phyloP scores from a whole-genome alignment of 2,329 filamentous ascomycete genomes.

The Sphaerulina vaccinii region DNA sequence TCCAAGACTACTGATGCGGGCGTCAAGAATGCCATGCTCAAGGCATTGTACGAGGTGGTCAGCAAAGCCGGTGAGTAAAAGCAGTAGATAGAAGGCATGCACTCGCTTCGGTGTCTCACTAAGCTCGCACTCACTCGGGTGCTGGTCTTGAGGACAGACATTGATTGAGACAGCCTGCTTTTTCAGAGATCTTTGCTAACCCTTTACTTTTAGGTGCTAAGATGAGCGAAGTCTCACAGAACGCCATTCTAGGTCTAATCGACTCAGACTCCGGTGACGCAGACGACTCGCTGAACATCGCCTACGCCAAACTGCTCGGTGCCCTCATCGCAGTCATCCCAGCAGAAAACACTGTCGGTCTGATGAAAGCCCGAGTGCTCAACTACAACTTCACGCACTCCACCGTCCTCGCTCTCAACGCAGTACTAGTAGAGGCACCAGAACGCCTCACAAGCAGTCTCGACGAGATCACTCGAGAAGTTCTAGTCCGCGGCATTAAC shows the following conservation, averaged over 20 bases:
- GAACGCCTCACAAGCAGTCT: constrained; percentile 66
- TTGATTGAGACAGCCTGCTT: too few relatives aligned
- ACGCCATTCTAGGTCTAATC: constrained; percentile 83
- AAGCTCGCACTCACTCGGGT: too few relatives aligned
- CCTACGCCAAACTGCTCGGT: constrained; percentile 84
- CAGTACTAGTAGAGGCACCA: constrained; percentile 79
- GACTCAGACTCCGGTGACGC: constrained; percentile 77
- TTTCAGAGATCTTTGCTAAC: too few relatives aligned
- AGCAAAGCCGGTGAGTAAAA: constrained; percentile 97
- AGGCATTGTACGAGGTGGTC: constrained; percentile 92
- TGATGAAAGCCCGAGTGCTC: constrained; percentile 74
- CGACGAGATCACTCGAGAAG: constrained; percentile 70
- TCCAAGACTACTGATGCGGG: constrained; percentile 85
- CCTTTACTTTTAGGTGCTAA: too few relatives aligned
- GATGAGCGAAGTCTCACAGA: constrained; percentile 88
- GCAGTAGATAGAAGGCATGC: too few relatives aligned
- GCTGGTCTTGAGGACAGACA: too few relatives aligned
- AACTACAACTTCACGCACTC: constrained; percentile 71
- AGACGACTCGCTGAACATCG: constrained; percentile 74
- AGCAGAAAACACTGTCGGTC: constrained; percentile 60
- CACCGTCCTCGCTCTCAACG: constrained; percentile 83
- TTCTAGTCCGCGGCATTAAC: constrained; percentile 76
- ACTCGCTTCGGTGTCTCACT: too few relatives aligned
- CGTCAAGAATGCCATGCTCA: constrained; percentile 93
- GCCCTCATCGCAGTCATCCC: constrained; percentile 86